Base-by-base conservation (phyloP, 371 early-diverging fungal species). In the Rhizopus sp. region DNA sequence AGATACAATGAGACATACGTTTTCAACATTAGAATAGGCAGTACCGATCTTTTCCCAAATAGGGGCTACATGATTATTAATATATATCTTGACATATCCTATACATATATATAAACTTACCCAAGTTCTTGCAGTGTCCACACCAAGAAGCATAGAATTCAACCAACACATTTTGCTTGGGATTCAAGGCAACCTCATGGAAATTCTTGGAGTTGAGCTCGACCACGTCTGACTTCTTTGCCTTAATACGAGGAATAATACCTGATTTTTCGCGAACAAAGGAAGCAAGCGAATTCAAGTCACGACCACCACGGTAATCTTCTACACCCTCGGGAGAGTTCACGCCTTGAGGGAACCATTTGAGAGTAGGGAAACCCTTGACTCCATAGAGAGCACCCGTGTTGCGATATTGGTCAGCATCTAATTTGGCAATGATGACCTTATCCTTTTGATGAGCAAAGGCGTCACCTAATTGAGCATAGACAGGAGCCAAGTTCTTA, bases 351-450 rank as follows among this genome's bases (percentile, higher is more conserved):
- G 92, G 87, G 84, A 96, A 95, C 91, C 93, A 93, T 72, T 95
- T 97, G 56, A 97, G 66, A 4, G 95, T 95, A 13, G 97, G 97
- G 82, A 90, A 97, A 6, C 95, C 92, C 60, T 78, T 71, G 52
- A 95, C 76, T 51, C 75, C 90, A 66, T 81, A 96, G 37, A 78
- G 73, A 50, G 62, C 62, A 49, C 94, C 95, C 48, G 90, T 78
- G 57, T 85, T 87, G 62, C 86, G 88, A 79, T 93, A 85, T 33
- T 77, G 75, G 63, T 95, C 96, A 51, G 94, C 95, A 76, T 96
- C 89, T 31, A 96, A 85, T 68, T 94, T 92, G 70, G 94, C 95
- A 62, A 97, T 91, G 47, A 93, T 73, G 23, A 96, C 87, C 40
- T 83, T 67, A 55, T 88, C 82, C 44, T 87, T 78, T 41, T 81